Evolutionary conservation across 225 moss, liverwort and hornwort genomes (phyloP), one percentile per base, ranked within the genome.

Genomic region (Physcomitrium patens): DNA sequence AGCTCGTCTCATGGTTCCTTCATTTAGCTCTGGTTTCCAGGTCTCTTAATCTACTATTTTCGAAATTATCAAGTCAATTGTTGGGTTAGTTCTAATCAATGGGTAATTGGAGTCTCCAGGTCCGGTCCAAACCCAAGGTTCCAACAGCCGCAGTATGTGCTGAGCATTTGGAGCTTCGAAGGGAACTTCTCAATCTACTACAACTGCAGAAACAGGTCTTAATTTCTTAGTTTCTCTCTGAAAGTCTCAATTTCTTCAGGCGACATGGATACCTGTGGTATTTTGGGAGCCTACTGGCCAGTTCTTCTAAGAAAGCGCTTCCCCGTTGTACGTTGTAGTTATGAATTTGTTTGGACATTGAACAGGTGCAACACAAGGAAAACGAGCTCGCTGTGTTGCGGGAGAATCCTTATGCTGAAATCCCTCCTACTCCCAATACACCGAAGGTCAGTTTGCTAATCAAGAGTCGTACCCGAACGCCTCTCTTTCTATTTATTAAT

Each of bases 321-420:
- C 65, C 43, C 23, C 45, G 74, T 41, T 20, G 47, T 60, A 47
- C 46, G 60, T 49, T 55, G 37, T 78, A 41, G 71, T n/a, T n/a
- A 16, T 27, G 63, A 24, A 10, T 23, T 9, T 78, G 8, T 67
- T 63, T 31, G 26, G 23, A 74, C 31, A 58, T 23, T 76, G 76
- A 75, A 67, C 86, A 96, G 93, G 85, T 95, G 31, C 89, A 93
- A 28, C 49, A 82, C 57, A 99, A 95, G 77, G 93, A 95, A 77
- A 79, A 55, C 26, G 99, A 95, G 73, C 79, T 99, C 42, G 79
- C 86, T 15, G 69, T 90, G 13, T 80, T 99, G 49, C 89, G 95
- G 46, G 93, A 95, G 62, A 99, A 99, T 79, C 99, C 99, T 18
- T 99, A 90, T 78, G 95, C 99, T 63, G 95, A 99, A 64, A 77